Base-by-base conservation (phyloP, 176 grass and related monocot species). In the Aegilops speltoides region DNA sequence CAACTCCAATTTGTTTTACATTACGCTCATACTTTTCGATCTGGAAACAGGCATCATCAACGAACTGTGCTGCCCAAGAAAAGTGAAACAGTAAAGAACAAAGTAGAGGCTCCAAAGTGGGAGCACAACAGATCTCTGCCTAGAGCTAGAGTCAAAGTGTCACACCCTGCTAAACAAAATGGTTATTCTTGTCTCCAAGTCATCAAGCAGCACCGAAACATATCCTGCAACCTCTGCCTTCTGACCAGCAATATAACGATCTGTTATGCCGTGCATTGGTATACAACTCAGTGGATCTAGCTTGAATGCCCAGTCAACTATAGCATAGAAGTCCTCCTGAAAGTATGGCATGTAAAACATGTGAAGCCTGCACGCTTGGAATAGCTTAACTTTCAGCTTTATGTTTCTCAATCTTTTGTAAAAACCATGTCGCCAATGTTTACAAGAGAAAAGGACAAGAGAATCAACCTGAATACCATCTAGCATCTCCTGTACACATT, bases 21-120 rank as follows among this genome's bases (percentile, higher is more conserved):
- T 90, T 93, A 17, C 85, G 90, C 82, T 98, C 93, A 86, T 89
- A 91, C 52, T 96, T 98, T 85, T 98, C 96, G 73, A 98, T 87
- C 86, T 94, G 93, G 88, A 84, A 98, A 61, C 93, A 98, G 57
- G 93, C 91, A 88, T 98, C 96, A 83, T 98, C 96, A 78, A 98
- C 79, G 86, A 96, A 94, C 93, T 98, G 86, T 41, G 82, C 66
- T 52, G 78, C 73, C 77, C 76, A 68, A 86, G 65, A 83, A 79
- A 73, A 31, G 8, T 11, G 56, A 70, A 87, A 28, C 26, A 77
- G 5, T 88, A 83, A 90, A 64, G 28, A 71, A 79, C 56, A 76
- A 69, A 73, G 37, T 17, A 60, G 33, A 76, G 33, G 48, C 56
- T 23, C 34, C 56, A 76, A 69, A 73, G 31, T 13, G 38, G 19